Percentiles rank a stretch among this genome's conserved stretches.
Evolutionary conservation across 1,139 yeast species (phyloP).

Genomic region (Scheffersomyces lignicola): DNA sequence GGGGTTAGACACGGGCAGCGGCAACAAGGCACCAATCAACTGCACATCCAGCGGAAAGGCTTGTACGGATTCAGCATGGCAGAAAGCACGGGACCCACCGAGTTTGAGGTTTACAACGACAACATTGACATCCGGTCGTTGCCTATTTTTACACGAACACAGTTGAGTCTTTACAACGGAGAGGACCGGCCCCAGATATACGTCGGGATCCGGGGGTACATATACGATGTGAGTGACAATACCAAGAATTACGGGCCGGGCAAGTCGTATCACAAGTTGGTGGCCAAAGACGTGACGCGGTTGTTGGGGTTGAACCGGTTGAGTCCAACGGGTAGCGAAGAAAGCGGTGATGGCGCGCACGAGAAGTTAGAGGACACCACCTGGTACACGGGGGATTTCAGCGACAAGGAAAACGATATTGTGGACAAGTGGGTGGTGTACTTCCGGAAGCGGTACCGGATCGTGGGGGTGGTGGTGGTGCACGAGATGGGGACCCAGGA

Average conservation of each 20-base stretch:
- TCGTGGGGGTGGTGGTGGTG: conserved; percentile 38
- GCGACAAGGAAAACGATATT: conserved; percentile 48
- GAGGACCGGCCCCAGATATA: conserved; percentile 42
- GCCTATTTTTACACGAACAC: conserved; percentile 35
- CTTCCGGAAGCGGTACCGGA: conserved; percentile 49
- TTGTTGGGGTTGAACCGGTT: conserved; percentile 54
- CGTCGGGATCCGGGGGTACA: conserved; percentile 72
- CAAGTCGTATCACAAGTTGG: conserved; percentile 67
- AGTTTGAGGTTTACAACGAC: conserved; percentile 22
- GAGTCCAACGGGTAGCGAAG: conserved; percentile 18
- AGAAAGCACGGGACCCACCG: conserved; percentile 15
- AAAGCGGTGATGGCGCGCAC: conserved; percentile 8
- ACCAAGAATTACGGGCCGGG: conserved; percentile 73
- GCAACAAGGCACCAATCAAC: neutral
- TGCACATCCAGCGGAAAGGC: conserved; percentile 1
- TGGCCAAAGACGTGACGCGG: conserved; percentile 77
- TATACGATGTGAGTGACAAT: conserved; percentile 76
- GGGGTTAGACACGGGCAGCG: too few relatives aligned
- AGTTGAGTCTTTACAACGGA: conserved; percentile 38
- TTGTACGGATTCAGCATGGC: too few relatives aligned
- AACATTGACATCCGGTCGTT: conserved; percentile 23
- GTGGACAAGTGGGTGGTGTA: conserved; percentile 61
- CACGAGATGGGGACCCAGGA: conserved; percentile 14
- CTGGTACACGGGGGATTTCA: conserved; percentile 51
- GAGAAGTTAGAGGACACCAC: conserved; percentile 22